A percentile compares a stretch with the other conserved stretches of the same genome.
Evolutionary conservation across 345 rosid species (phyloP).

Genomic region (Aquilaria malaccensis): DNA sequence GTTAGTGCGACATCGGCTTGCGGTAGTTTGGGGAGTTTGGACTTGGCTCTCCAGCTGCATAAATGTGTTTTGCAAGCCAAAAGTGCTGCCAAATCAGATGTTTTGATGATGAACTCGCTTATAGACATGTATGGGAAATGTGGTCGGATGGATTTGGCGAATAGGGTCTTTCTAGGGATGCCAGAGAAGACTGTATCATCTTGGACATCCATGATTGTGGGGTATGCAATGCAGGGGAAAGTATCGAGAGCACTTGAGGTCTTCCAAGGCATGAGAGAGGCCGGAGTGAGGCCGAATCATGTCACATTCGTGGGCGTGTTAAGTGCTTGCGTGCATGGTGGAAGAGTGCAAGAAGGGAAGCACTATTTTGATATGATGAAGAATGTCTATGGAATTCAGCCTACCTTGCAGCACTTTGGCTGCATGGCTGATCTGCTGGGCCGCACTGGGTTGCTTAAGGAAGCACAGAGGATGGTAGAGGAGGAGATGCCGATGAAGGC

Average conservation of each 20-base stretch:
- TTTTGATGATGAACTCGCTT: constrained; percentile 69
- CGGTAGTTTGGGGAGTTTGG: constrained; percentile 62
- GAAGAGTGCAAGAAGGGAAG: constrained; percentile 62
- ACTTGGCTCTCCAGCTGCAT: constrained; percentile 66
- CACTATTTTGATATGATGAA: constrained; percentile 51
- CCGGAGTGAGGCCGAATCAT: constrained; percentile 50
- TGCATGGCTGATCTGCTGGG: constrained; percentile 79
- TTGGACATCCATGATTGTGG: constrained; percentile 80
- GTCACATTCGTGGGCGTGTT: constrained; percentile 76
- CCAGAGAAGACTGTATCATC: constrained; percentile 54
- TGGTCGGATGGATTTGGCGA: constrained; percentile 74
- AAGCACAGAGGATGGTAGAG: constrained; percentile 47
- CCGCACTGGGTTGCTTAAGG: constrained; percentile 62
- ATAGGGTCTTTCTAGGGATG: constrained; percentile 44
- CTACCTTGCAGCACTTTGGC: constrained; percentile 58
- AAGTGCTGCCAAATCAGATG: constrained; percentile 29
- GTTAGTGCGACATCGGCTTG: constrained; percentile 72
- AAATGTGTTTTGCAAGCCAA: constrained; percentile 56
- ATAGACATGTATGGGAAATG: constrained; percentile 80
- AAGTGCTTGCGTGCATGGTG: constrained; percentile 85
- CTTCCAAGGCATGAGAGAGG: constrained; percentile 49
- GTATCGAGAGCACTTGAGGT: constrained; percentile 47
- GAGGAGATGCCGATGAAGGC: constrained; percentile 80
- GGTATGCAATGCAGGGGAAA: constrained; percentile 61
- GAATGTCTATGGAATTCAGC: constrained; percentile 38